A percentile compares a stretch with the other conserved stretches of the same genome.
Conservation (phyloP, 352 stramenopile species). For the Plasmopara muralis region DNA sequence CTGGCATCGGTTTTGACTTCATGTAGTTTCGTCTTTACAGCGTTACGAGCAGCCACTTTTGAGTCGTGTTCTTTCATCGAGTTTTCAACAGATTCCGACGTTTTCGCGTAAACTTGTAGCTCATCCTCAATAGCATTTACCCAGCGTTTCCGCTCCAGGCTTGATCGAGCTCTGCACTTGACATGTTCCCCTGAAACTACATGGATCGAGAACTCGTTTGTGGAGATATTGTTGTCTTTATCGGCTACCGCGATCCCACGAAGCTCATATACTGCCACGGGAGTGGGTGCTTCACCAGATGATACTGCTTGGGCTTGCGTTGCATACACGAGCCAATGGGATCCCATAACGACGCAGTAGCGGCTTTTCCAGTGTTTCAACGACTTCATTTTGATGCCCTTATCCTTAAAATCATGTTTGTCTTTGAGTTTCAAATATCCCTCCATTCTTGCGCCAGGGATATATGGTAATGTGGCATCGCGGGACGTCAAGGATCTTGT, state of each 20-base stretch:
- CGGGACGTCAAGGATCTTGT: conserved; percentile 20
- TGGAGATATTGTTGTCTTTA: conserved; percentile 10
- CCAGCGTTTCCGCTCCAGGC: conserved; percentile 64
- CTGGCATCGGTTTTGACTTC: conserved; percentile 42
- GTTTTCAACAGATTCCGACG: conserved; percentile 28
- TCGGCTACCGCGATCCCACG: conserved; percentile 23
- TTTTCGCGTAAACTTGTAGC: conserved; percentile 22
- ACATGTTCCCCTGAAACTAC: conserved; percentile 26
- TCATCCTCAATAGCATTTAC: conserved; percentile 60
- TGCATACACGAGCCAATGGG: conserved; percentile 67
- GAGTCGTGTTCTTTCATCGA: conserved; percentile 35
- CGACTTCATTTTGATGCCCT: conserved; percentile 24
- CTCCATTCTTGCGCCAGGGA: conserved; percentile 60
- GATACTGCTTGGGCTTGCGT: conserved; percentile 47
- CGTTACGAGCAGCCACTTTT: conserved; percentile 30
- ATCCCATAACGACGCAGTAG: conserved; percentile 68
- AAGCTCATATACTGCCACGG: conserved; percentile 54
- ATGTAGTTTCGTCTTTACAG: conserved; percentile 48
- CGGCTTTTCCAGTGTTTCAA: conserved; percentile 40
- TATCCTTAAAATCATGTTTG: conserved; percentile 11
- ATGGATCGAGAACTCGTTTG: conserved; percentile 20
- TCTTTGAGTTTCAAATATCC: conserved; percentile 55
- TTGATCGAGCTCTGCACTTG: conserved; percentile 52
- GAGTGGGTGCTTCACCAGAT: conserved; percentile 14
- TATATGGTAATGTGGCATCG: conserved; percentile 48